Evolutionary conservation across 2,329 filamentous ascomycete species (phyloP), one percentile per base, ranked within the genome.

Genomic region (Didymella lethalis): DNA sequence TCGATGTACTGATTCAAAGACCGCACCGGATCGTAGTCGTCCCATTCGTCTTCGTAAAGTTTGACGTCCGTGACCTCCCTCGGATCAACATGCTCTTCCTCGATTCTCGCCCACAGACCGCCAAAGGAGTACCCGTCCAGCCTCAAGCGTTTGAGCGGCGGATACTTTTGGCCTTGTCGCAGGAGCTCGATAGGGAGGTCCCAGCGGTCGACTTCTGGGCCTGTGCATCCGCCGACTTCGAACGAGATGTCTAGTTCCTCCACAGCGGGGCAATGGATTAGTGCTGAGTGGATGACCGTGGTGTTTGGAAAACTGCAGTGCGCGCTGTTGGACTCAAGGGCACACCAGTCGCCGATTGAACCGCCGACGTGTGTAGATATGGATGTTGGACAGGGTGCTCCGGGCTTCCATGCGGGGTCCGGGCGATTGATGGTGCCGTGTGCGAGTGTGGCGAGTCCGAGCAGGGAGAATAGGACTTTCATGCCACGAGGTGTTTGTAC

Each of bases 91-190:
- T 7, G 7, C 36, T 40, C 36, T 20, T 40, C 36, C 36, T 20
- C 18, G n/a, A 14, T 1, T 16, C 18, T 40, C 12, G 14, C 41
- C 7, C 16, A 23, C 41, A 36, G 11, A 7, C 41, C 49, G 2
- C 49, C 49, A 10, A 53, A 53, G 3, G 14, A 36, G 29, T 53
- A 53, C 2, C 49, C 49, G 12, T 53, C 49, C 11, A 53, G 18
- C 6, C 12, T 34, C 49, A 53, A 29, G 12, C 31, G 45, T 23
- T 36, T 45, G 16, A 53, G 29, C 7, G 49, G 20, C 2, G 49
- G 41, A 8, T 53, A 53, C 31, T 20, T 45, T 3, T 38, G 29
- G 7, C 41, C 41, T 29, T 45, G 23, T 11, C 12, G 36, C 36
- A 20, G 14, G 11, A 40, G 36, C 8, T 16, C 7, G 12, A 46